Evolutionary conservation across 2,329 filamentous ascomycete genomes (phyloP).

Genomic region (Colletotrichum theobromicola): DNA sequence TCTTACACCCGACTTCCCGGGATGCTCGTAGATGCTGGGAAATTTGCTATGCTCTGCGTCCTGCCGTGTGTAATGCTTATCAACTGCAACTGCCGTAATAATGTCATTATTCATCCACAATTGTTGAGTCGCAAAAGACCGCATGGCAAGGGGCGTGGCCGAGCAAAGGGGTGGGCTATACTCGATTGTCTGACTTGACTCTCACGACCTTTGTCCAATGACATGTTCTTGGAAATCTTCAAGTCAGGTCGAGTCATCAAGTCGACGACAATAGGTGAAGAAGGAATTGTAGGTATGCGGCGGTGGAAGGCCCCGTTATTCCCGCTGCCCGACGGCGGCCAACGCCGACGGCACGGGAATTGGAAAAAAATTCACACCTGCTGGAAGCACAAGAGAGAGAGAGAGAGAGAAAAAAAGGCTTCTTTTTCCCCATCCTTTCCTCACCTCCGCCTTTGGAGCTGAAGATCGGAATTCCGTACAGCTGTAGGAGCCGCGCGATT

Average conservation of each 20-base stretch:
- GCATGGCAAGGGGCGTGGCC: not conserved
- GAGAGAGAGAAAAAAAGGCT: not conserved
- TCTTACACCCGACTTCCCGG: not conserved
- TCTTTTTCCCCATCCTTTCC: not conserved
- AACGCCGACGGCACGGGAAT: not conserved
- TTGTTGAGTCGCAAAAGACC: not conserved
- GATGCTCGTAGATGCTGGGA: conserved; percentile 5
- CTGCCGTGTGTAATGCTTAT: not conserved
- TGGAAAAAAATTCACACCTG: not conserved
- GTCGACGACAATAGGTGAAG: not conserved
- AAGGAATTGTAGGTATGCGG: not conserved
- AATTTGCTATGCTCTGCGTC: conserved; percentile 8
- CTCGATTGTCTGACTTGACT: conserved; percentile 1
- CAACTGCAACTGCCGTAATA: not conserved
- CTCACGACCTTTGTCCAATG: not conserved
- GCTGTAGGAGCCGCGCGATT: not conserved
- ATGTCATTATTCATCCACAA: not conserved
- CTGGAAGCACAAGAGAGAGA: not conserved
- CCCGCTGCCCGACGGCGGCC: not conserved
- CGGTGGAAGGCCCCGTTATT: not conserved
- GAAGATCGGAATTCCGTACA: not conserved
- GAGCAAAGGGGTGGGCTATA: not conserved
- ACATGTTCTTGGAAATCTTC: not conserved
- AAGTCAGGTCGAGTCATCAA: not conserved
- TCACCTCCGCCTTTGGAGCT: not conserved